phyloP scores from a whole-genome alignment of 2,329 filamentous ascomycete species.

The Trichoderma citrinoviride region DNA sequence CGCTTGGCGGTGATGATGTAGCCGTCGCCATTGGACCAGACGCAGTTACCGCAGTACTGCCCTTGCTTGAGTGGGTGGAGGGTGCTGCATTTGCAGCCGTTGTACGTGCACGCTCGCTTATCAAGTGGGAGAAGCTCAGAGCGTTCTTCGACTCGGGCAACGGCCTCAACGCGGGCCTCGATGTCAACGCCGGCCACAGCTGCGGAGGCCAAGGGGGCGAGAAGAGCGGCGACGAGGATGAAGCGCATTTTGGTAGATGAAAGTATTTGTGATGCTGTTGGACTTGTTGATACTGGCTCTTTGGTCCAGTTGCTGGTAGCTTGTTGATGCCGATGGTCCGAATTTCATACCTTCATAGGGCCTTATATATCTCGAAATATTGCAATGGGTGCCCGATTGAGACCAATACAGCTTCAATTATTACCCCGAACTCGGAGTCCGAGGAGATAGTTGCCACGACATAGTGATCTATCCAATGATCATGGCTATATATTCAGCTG shows the following conservation, averaged over 20 bases:
- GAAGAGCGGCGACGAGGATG: slow-evolving; percentile 3
- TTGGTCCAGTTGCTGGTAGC: not conserved
- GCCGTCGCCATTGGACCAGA: slow-evolving; percentile 8
- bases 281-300: not conserved
- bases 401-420: not conserved
- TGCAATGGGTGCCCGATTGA: not conserved
- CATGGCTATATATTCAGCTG: not conserved
- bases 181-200: slow-evolving; percentile 8
- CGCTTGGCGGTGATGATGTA: slow-evolving; percentile 13
- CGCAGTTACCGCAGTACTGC: slow-evolving; percentile 10
- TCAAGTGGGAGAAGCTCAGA: not conserved
- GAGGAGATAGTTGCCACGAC: not conserved
- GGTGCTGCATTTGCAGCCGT: slow-evolving; percentile 8
- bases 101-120: not conserved
- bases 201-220: not conserved
- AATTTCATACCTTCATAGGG: not conserved
- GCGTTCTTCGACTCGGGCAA: slow-evolving; percentile 3
- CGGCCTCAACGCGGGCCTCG: slow-evolving; percentile 1
- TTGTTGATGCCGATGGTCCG: not conserved
- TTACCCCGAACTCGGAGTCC: not conserved
- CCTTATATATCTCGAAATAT: not conserved
- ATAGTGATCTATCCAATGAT: not conserved
- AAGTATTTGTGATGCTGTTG: not conserved
- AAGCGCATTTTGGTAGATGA: not conserved
- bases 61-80: slow-evolving; percentile 3